Evolutionary conservation across 257 asterid species (phyloP).

Genomic region (Solanum chilense): DNA sequence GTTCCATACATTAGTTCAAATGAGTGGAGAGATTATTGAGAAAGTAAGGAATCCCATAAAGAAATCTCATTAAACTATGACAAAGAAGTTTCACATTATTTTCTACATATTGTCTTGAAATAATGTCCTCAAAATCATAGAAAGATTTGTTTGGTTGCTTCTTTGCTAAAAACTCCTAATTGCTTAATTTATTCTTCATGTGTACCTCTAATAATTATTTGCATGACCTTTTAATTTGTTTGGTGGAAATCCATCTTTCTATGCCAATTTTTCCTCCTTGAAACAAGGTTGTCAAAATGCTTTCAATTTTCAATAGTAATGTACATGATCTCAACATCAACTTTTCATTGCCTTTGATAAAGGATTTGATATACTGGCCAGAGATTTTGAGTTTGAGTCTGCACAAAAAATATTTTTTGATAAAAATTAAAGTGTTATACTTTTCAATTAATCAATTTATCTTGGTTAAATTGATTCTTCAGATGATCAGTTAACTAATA

Average conservation of each 20-base stretch:
- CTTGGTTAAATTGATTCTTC: not conserved
- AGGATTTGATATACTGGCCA: not conserved
- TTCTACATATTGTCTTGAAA: not conserved
- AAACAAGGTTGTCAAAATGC: constrained; percentile 19
- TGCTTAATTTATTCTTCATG: not conserved
- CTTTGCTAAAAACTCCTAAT: not conserved
- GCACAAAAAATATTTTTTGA: rapidly evolving
- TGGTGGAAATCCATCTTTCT: constrained; percentile 14
- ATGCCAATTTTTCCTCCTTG: constrained; percentile 8
- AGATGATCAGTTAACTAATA: too few relatives aligned
- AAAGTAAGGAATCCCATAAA: not conserved
- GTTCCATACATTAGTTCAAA: not conserved
- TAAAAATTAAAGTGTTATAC: not conserved
- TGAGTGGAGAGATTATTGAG: not conserved
- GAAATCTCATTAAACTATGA: not conserved
- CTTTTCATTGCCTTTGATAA: not conserved
- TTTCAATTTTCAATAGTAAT: constrained; percentile 1
- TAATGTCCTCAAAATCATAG: not conserved
- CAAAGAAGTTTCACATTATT: not conserved
- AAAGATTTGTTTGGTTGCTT: not conserved
- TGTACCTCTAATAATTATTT: constrained; percentile 1
- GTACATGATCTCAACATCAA: constrained; percentile 7
- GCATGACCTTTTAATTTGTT: constrained; percentile 2
- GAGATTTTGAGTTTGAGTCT: too few relatives aligned
- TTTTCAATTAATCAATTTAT: too few relatives aligned